Conservation (phyloP, 345 rosid species). For the Eucalyptus virginea region DNA sequence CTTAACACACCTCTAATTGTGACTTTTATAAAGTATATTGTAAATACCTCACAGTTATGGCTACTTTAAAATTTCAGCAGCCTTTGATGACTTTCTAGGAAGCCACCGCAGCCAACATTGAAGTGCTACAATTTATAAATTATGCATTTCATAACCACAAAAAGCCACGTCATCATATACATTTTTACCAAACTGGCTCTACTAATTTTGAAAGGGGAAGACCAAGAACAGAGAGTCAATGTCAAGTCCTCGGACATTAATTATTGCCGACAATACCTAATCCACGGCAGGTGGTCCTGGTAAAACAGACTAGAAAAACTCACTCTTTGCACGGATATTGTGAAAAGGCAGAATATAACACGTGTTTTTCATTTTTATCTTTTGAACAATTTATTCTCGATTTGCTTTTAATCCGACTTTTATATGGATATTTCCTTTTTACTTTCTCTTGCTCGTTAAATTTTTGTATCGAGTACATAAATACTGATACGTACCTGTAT, state of each 20-base stretch:
- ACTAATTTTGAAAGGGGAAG: not conserved
- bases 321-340: no score
- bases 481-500: not conserved
- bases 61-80: not conserved
- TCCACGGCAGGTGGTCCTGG: no score
- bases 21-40: not conserved
- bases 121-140: not conserved
- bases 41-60: not conserved
- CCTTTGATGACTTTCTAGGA: not conserved
- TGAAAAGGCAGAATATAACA: no score
- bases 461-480: not conserved
- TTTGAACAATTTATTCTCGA: no score
- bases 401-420: not conserved
- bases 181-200: not conserved
- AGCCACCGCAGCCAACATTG: not conserved
- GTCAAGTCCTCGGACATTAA: not conserved
- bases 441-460: not conserved
- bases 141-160: not conserved
- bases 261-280: no score
- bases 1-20: not conserved
- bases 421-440: not conserved
- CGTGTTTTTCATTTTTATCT: no score
- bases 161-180: not conserved
- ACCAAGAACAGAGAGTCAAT: not conserved
- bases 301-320: no score